Percentiles rank a stretch among this genome's conserved stretches.
Evolutionary conservation across 495 filamentous ascomycete species (phyloP).

Genomic region (Tetracladium marchalianum): DNA sequence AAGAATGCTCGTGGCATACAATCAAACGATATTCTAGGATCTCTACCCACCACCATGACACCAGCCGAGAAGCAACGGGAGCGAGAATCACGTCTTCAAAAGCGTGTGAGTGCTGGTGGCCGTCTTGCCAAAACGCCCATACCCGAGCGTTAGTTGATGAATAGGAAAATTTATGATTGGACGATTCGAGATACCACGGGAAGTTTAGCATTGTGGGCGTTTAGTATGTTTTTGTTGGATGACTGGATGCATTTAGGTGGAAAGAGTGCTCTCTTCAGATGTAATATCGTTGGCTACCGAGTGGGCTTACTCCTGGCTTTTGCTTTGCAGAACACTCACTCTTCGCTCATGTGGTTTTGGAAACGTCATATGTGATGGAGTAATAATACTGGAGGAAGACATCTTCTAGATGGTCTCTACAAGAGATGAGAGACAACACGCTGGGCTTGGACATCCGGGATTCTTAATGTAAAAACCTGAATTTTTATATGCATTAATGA

Average conservation of each 20-base stretch:
- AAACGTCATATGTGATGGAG: no score
- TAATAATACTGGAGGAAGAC: no score
- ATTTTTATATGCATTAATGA: no score
- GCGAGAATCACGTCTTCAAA: slow-evolving; percentile 45
- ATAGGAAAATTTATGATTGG: slow-evolving; percentile 8
- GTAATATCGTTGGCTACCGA: no score
- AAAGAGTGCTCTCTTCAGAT: neutral
- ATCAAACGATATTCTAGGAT: slow-evolving; percentile 7
- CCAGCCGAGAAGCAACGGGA: slow-evolving; percentile 20
- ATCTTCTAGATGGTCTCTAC: no score
- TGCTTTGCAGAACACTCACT: no score
- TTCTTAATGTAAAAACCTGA: no score
- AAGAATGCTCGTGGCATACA: slow-evolving; percentile 43
- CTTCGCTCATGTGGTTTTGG: no score
- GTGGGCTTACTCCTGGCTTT: no score
- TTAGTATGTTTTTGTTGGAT: slow-evolving; percentile 5
- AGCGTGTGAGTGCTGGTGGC: slow-evolving; percentile 53
- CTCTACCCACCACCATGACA: slow-evolving; percentile 8
- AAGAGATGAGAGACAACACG: no score
- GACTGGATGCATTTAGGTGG: slow-evolving; percentile 8
- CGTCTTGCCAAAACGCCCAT: slow-evolving; percentile 47
- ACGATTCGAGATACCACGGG: slow-evolving; percentile 18
- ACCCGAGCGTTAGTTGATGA: slow-evolving; percentile 33
- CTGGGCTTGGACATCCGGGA: no score
- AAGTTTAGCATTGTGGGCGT: slow-evolving; percentile 16